Conservation (phyloP, 225 moss, liverwort and hornwort species). For the Straminergon stramineum region DNA sequence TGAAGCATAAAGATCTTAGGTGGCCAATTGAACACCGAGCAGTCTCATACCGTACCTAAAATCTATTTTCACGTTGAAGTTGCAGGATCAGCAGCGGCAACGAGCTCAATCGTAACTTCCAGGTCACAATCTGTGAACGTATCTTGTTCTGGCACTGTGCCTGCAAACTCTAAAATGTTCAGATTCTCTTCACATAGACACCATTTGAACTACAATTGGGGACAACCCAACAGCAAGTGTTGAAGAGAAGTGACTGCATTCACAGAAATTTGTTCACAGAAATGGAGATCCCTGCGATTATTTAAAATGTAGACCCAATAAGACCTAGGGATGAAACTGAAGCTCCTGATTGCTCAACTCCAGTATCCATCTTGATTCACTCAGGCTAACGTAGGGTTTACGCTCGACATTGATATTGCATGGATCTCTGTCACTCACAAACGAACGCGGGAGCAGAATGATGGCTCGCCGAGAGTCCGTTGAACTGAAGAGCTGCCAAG, state of each 20-base stretch:
- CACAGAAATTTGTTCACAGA: background rate
- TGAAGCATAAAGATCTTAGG: background rate
- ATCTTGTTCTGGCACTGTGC: background rate
- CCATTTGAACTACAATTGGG: background rate
- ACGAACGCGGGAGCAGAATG: background rate
- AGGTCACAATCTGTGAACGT: background rate
- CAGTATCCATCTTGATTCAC: background rate
- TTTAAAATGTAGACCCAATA: background rate
- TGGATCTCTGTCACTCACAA: background rate
- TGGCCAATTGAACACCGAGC: background rate
- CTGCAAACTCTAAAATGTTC: background rate
- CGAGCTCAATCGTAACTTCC: background rate
- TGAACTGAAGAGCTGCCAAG: background rate
- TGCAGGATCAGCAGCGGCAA: background rate
- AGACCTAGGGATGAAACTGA: background rate
- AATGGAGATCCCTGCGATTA: background rate
- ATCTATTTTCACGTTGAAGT: background rate
- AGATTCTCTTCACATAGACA: background rate
- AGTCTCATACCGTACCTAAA: background rate
- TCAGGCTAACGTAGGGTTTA: background rate
- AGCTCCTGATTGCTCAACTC: background rate
- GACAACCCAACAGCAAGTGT: background rate
- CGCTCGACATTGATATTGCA: background rate
- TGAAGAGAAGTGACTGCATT: too few species aligned
- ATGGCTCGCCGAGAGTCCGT: background rate